Base-by-base conservation (phyloP, 2,329 filamentous ascomycete species). In the Aspergillus brunneoviolaceus region DNA sequence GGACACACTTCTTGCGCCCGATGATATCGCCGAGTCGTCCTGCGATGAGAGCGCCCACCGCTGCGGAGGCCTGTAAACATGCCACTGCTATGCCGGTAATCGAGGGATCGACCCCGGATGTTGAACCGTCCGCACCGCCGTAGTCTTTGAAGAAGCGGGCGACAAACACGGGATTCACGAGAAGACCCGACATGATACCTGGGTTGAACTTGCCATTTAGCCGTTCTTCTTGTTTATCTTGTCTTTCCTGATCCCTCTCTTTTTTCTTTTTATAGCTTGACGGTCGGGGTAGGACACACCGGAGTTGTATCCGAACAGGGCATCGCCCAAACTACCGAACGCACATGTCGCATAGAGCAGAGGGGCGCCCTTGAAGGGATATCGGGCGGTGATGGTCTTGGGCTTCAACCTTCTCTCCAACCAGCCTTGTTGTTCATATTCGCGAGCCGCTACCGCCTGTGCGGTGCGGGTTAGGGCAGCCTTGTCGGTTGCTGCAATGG, bases 281-380 rank as follows among this genome's bases (percentile, higher is more conserved):
- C 19, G 2, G 12, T 16, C 5, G 27, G 19, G 3, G 16, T 11
- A 2, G 23, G 10, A 5, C 53, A 52, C 65, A 77, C 76, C 76
- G 51, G 74, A 76, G 55, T 78, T 76, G 65, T 76, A 78, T n/a
- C 76, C 76, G 57, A 78, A 78, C 3, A 78, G 60, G 3, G 74
- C 74, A 72, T 78, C 76, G 23, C 76, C 76, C 49, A 78, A 63
- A 60, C 72, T 74, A 10, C 76, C 76, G 65, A 78, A 78, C 2
- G 67, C 75, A 61, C 76, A 78, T 23, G 76, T 78, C 45, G 73
- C 70, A 53, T 69, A 78, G 7, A 78, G 67, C 16, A 78, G 54
- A 3, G 63, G 60, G 9, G 62, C n/a, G 56, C 76, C 76, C 55
- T 71, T 76, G 67, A 78, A 69, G 0, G 76, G 76, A 60, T 77